Conservation (phyloP, 164 flowering plant species). For the Santalum album region DNA sequence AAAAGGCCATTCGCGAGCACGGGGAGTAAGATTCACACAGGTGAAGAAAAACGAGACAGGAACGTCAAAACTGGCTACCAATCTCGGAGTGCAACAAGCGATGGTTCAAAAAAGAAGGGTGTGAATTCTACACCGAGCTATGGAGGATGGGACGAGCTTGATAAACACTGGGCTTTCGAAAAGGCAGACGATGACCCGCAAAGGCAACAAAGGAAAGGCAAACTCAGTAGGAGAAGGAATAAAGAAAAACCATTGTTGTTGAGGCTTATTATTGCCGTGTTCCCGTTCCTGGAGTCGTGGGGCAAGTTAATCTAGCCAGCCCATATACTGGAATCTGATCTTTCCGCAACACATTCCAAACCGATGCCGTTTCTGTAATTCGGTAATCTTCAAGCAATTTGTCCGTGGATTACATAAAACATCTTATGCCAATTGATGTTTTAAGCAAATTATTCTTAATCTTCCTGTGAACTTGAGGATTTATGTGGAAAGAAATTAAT, state of each 20-base stretch:
- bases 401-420: too few species aligned
- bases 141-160: conserved; percentile 61
- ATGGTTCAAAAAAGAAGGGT: conserved; percentile 13
- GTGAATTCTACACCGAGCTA: conserved; percentile 10
- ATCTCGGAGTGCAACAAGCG: conserved; percentile 21
- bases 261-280: conserved; percentile 35
- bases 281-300: conserved; percentile 38
- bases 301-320: conserved; percentile 14
- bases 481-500: too few species aligned
- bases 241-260: conserved; percentile 29
- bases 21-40: conserved; percentile 8
- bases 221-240: conserved; percentile 24
- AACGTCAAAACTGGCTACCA: conserved; percentile 10
- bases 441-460: too few species aligned
- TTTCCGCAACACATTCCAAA: too few species aligned
- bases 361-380: too few species aligned
- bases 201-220: conserved; percentile 14
- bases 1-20: conserved; percentile 22
- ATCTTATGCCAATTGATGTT: too few species aligned
- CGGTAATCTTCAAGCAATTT: too few species aligned
- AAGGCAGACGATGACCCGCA: conserved; percentile 8
- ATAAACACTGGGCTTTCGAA: conserved; percentile 5
- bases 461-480: too few species aligned
- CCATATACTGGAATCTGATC: too few species aligned
- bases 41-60: conserved; percentile 10